Conservation (phyloP, 495 filamentous ascomycete genomes). For the Talaromyces trachyspermus region DNA sequence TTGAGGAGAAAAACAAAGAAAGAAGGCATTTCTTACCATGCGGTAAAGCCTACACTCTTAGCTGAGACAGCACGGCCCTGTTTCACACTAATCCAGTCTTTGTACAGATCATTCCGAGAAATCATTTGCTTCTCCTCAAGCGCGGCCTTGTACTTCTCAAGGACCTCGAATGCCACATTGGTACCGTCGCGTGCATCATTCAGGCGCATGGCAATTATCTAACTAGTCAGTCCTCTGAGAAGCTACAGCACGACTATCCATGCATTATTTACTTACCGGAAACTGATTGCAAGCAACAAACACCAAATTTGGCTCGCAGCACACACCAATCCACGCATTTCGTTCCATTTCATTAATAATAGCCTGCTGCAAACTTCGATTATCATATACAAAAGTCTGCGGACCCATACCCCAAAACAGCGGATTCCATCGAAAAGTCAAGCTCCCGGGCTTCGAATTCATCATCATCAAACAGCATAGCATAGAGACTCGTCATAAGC, state of each 20-base stretch:
- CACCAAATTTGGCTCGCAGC: constrained; percentile 31
- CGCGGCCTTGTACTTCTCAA: constrained; percentile 23
- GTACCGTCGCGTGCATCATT: constrained; percentile 25
- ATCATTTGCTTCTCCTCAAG: constrained; percentile 18
- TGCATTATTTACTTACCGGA: constrained; percentile 1
- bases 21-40: constrained; percentile 17
- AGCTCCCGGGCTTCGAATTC: constrained; percentile 18
- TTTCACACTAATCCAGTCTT: constrained; percentile 14
- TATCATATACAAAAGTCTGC: constrained; percentile 22
- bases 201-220: constrained; percentile 26
- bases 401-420: constrained; percentile 28
- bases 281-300: constrained; percentile 29
- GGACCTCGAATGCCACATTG: constrained; percentile 11
- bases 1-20: not conserved
- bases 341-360: constrained; percentile 28
- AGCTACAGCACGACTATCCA: not conserved
- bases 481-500: constrained; percentile 27
- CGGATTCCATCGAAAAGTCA: constrained; percentile 26
- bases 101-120: constrained; percentile 14
- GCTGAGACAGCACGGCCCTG: constrained; percentile 12
- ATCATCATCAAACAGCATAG: constrained; percentile 33
- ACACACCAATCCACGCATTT: constrained; percentile 24
- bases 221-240: not conserved
- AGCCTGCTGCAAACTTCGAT: constrained; percentile 16
- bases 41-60: constrained; percentile 13